These are phyloP conservation scores for Bisporella sp. DNA, from an alignment of 2,329 filamentous ascomycete genomes.

Conservation along the genomic window DNA sequence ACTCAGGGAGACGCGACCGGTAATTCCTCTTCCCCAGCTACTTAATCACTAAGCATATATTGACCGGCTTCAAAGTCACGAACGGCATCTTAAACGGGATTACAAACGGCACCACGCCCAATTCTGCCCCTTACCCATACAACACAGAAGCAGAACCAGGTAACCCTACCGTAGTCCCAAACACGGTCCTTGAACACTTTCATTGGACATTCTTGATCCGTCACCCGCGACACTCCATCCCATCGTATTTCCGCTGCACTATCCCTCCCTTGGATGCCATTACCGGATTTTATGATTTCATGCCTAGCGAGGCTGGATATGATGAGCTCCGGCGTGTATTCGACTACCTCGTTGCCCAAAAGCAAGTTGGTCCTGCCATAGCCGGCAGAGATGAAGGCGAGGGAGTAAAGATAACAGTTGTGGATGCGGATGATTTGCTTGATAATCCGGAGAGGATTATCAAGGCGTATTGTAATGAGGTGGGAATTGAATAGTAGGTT, in stretches of 20 bases:
- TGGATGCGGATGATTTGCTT: constrained; percentile 91
- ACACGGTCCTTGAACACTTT: constrained; percentile 67
- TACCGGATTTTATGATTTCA: constrained; percentile 83
- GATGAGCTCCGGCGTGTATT: constrained; percentile 80
- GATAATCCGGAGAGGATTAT: constrained; percentile 75
- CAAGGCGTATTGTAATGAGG: constrained; percentile 71
- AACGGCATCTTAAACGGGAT: constrained; percentile 12
- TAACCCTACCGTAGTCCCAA: constrained; percentile 83
- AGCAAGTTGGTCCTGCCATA: constrained; percentile 63
- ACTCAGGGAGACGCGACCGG: constrained; percentile 15
- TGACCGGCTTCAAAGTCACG: constrained; percentile 5
- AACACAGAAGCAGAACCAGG: constrained; percentile 50
- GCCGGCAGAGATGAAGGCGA: constrained; percentile 30
- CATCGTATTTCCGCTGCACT: constrained; percentile 91
- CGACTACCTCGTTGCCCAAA: constrained; percentile 67
- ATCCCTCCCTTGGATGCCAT: constrained; percentile 75
- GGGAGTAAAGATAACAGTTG: constrained; percentile 65
- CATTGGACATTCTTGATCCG: constrained; percentile 97
- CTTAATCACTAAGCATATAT: no score
- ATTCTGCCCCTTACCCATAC: constrained; percentile 48
- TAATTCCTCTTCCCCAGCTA: no score
- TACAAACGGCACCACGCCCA: constrained; percentile 13
- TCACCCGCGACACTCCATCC: constrained; percentile 84
- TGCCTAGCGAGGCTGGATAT: constrained; percentile 85
- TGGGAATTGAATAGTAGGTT: constrained; percentile 62